Conservation (phyloP, 495 filamentous ascomycete species). For the Penicillium ucsense region DNA sequence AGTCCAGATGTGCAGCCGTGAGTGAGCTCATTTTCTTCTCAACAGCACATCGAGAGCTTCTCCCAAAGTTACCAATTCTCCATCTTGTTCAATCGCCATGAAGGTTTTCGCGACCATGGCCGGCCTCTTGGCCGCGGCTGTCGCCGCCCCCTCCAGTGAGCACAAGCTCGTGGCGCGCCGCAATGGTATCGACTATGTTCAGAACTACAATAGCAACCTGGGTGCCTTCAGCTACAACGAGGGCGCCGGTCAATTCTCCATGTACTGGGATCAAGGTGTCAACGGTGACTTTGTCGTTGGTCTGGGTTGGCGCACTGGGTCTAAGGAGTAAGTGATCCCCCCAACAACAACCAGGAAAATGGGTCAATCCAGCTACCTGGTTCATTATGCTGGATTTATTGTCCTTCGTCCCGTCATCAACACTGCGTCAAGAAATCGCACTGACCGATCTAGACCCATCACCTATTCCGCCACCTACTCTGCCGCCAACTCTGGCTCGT, state of each 20-base stretch:
- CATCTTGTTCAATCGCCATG: slow-evolving; percentile 5
- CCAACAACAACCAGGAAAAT: not conserved
- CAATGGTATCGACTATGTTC: slow-evolving; percentile 6
- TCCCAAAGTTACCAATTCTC: slow-evolving; percentile 1
- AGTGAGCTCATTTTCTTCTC: not conserved
- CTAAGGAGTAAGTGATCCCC: slow-evolving; percentile 1
- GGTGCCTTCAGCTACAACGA: slow-evolving; percentile 7
- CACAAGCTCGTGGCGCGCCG: slow-evolving; percentile 2
- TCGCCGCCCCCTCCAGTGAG: slow-evolving; percentile 4
- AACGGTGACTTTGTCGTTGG: slow-evolving; percentile 8
- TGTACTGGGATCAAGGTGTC: slow-evolving; percentile 9
- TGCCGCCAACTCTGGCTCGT: slow-evolving; percentile 6
- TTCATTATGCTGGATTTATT: no score
- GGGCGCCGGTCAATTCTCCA: slow-evolving; percentile 6
- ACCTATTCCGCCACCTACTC: slow-evolving; percentile 6
- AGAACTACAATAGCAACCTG: slow-evolving; percentile 10
- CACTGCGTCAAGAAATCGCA: not conserved
- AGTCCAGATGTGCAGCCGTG: not conserved
- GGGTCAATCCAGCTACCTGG: no score
- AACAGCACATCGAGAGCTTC: slow-evolving; percentile 3
- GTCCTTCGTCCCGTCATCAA: not conserved
- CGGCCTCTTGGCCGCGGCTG: slow-evolving; percentile 4
- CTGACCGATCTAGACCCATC: not conserved
- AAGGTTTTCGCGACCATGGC: slow-evolving; percentile 6
- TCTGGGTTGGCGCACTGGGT: slow-evolving; percentile 8